Percentiles rank a stretch among this genome's conserved stretches.
phyloP scores from a whole-genome alignment of 495 filamentous ascomycete genomes.

The Xylaria castorea region DNA sequence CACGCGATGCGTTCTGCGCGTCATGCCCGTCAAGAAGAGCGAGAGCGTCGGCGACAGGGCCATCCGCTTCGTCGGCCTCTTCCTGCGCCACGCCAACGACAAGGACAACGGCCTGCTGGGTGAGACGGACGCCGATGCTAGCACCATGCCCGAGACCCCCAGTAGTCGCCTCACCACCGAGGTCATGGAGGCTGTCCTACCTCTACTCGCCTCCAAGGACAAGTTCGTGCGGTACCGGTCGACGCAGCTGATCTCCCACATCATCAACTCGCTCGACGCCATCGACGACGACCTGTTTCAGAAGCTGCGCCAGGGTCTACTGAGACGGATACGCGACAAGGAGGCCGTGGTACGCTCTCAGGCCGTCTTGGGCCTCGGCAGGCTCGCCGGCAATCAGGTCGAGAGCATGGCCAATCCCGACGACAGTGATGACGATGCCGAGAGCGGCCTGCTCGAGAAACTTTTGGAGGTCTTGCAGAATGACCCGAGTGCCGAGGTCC shows the following conservation, averaged over 20 bases:
- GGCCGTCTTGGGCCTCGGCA: constrained; percentile 87
- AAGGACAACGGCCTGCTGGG: constrained; percentile 69
- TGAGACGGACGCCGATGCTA: constrained; percentile 62
- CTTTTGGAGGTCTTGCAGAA: constrained; percentile 93
- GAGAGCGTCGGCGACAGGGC: constrained; percentile 87
- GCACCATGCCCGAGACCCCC: constrained; percentile 77
- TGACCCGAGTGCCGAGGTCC: constrained; percentile 91
- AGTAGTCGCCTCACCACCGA: constrained; percentile 74
- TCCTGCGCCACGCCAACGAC: constrained; percentile 80
- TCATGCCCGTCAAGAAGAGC: constrained; percentile 88
- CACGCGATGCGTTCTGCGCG: constrained; percentile 76
- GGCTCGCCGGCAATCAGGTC: constrained; percentile 80
- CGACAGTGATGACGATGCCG: constrained; percentile 64
- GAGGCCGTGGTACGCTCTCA: constrained; percentile 90
- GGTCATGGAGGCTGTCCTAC: constrained; percentile 72
- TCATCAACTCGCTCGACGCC: constrained; percentile 87
- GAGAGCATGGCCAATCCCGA: constrained; percentile 76
- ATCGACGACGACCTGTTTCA: constrained; percentile 90
- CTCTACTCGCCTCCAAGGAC: constrained; percentile 80
- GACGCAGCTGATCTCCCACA: constrained; percentile 84
- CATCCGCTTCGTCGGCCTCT: constrained; percentile 83
- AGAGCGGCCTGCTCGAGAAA: constrained; percentile 72
- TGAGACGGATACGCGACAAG: constrained; percentile 89
- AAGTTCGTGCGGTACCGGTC: constrained; percentile 90
- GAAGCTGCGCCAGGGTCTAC: constrained; percentile 72